phyloP scores from a whole-genome alignment of 1,284 basidiomycete genomes.

The Puccinia triticina region DNA sequence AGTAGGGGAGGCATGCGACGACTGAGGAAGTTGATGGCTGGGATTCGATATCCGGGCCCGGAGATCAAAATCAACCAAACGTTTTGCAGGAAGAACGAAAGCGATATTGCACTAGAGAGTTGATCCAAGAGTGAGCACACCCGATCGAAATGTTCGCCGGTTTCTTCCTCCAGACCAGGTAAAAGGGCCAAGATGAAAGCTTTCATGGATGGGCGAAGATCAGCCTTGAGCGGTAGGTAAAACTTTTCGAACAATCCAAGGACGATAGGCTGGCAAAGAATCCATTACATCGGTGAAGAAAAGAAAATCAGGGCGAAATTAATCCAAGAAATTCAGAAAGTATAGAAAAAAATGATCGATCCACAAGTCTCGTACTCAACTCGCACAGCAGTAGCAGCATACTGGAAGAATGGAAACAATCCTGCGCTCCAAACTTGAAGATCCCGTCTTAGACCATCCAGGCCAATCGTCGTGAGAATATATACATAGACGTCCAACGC shows the following conservation, averaged over 20 bases:
- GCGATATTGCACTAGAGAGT: constrained; percentile 77
- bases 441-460: constrained; percentile 83
- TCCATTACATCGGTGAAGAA: background rate
- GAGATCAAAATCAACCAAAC: constrained; percentile 92
- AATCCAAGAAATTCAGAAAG: background rate
- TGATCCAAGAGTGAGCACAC: constrained; percentile 80
- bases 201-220: constrained; percentile 85
- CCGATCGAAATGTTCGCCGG: constrained; percentile 93
- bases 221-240: constrained; percentile 81
- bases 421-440: constrained; percentile 93
- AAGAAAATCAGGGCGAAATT: background rate
- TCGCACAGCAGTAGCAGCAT: constrained; percentile 91
- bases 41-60: constrained; percentile 79
- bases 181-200: constrained; percentile 89
- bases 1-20: constrained; percentile 69
- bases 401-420: constrained; percentile 97
- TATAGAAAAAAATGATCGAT: constrained; percentile 4
- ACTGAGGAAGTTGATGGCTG: constrained; percentile 82
- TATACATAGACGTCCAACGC: constrained; percentile 94
- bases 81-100: constrained; percentile 90
- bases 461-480: constrained; percentile 84
- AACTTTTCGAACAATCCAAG: constrained; percentile 84
- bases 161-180: constrained; percentile 92
- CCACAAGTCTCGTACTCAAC: constrained; percentile 61
- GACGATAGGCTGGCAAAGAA: constrained; percentile 70